Evolutionary conservation across 129 eudicot genomes (phyloP).

Genomic region (Tagetes patula): DNA sequence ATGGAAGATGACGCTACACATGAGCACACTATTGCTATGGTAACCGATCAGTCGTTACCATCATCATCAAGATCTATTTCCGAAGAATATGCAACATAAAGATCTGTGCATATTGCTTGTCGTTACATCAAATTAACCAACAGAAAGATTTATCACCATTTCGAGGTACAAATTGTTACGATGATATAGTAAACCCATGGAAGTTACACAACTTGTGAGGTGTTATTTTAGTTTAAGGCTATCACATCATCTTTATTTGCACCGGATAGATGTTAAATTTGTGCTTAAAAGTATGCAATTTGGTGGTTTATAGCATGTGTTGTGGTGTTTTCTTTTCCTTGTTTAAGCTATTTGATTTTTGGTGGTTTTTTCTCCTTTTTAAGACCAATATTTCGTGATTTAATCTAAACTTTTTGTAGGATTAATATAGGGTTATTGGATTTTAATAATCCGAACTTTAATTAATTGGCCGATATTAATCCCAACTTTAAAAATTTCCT

Average conservation of each 20-base stretch:
- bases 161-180: neutral
- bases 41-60: slow-evolving; percentile 38
- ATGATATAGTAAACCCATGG: neutral
- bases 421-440: too few relatives aligned
- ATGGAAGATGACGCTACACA: slow-evolving; percentile 37
- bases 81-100: slow-evolving; percentile 57
- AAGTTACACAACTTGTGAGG: slow-evolving; percentile 4
- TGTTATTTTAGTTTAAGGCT: neutral
- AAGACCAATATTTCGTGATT: too few relatives aligned
- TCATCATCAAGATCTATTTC: slow-evolving; percentile 27
- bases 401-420: too few relatives aligned
- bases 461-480: too few relatives aligned
- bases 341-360: neutral
- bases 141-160: neutral
- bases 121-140: neutral
- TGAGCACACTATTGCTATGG: slow-evolving; percentile 50
- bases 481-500: too few relatives aligned
- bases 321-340: too few relatives aligned
- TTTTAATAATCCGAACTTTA: too few relatives aligned
- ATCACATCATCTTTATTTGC: neutral
- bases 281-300: neutral
- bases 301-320: neutral
- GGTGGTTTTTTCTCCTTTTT: too few relatives aligned
- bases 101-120: neutral
- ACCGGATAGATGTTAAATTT: neutral